These are phyloP conservation scores for Spatholobus suberectus DNA, from an alignment of 306 rosid genomes.

Conservation along the genomic window DNA sequence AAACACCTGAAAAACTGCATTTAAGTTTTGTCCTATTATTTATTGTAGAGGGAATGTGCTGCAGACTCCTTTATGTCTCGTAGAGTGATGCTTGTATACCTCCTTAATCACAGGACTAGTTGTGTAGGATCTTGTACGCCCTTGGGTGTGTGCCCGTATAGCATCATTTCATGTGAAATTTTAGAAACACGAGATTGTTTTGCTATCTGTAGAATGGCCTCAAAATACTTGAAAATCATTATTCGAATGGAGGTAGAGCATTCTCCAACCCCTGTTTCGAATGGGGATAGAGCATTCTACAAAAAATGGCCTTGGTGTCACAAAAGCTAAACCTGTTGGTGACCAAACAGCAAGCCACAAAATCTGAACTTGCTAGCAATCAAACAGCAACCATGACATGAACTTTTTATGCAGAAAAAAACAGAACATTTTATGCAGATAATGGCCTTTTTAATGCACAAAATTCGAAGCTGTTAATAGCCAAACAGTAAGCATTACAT, in stretches of 20 bases:
- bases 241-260: not conserved
- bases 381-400: not conserved
- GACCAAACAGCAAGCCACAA: not conserved
- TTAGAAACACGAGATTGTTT: not conserved
- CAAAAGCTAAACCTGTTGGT: not conserved
- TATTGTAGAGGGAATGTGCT: not conserved
- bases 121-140: not conserved
- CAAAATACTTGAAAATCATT: not conserved
- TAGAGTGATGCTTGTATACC: not conserved
- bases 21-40: not conserved
- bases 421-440: not conserved
- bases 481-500: not conserved
- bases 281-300: not conserved
- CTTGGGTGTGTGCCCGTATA: not conserved
- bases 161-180: conserved; percentile 12
- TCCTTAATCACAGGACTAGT: not conserved
- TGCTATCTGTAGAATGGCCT: conserved; percentile 4
- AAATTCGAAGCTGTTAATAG: not conserved
- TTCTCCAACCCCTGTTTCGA: not conserved
- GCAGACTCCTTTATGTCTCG: not conserved
- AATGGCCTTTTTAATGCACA: not conserved
- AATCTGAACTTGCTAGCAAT: not conserved
- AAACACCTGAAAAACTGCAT: not conserved
- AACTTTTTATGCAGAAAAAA: not conserved
- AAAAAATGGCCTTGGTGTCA: not conserved